Evolutionary conservation across 371 early-diverging fungal species (phyloP), one percentile per base, ranked within the genome.

Genomic region (Lichtheimia corymbifera): DNA sequence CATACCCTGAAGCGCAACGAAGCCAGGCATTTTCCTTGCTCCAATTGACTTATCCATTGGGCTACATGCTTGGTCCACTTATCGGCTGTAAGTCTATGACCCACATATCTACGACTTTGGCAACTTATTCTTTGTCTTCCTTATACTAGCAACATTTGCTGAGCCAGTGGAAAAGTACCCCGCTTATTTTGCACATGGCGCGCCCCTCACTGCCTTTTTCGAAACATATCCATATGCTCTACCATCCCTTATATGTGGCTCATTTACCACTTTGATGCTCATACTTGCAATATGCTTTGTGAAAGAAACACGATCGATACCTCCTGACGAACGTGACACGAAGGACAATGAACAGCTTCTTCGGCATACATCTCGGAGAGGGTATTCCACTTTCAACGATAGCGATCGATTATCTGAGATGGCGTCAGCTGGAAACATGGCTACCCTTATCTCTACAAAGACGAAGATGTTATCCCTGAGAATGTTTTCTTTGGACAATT

Each of bases 181-280:
- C 0, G 55, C 43, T 6, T 45, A 88, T 12, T 94, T 95, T 76
- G 89, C 87, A 4, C 58, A 80, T 30, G 61, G 67, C 2, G 72
- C 71, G 5, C 53, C 47, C 28, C 11, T 76, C 5, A 82, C 77
- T 49, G 61, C 66, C 25, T 78, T 95, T 47, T 82, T 95, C 41
- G 71, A 67, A 5, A 62, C 67, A 4, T 91, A 87, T 57, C 96
- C 95, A 4, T 95, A 94, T 62, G 84, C 92, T 51, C 80, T 96
- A 11, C 97, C 97, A 0, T 95, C 94, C 66, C 69, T 89, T 7
- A 35, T 35, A 35, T 35, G 35, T 35, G 35, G 11, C 2, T 35
- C 11, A 9, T 11, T 35, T 9, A 11, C 9, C 11, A 35, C 9
- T 0, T 35, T 35, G 35, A 35, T 35, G 35, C 35, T 35, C 35